Evolutionary conservation across 805 yeast genomes (phyloP).

Genomic region (Candida dajiaensis): DNA sequence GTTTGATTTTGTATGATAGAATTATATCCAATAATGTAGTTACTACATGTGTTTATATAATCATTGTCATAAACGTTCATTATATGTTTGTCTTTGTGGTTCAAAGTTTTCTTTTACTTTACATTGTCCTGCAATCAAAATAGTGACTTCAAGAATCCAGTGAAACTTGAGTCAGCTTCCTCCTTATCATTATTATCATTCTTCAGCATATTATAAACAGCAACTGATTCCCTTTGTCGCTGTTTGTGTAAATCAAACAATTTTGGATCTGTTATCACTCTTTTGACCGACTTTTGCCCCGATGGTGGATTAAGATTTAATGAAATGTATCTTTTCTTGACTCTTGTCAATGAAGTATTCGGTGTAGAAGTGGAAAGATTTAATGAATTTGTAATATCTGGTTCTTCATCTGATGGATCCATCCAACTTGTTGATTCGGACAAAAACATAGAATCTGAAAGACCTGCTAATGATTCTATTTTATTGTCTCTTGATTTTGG

Average conservation of each 20-base stretch:
- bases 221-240: constrained; percentile 11
- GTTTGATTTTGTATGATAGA: not conserved
- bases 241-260: constrained; percentile 1
- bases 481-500: not conserved
- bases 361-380: constrained; percentile 16
- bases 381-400: constrained; percentile 1
- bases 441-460: not conserved
- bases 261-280: constrained; percentile 11
- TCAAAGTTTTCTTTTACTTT: not conserved
- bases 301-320: constrained; percentile 18
- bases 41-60: not conserved
- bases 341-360: constrained; percentile 3
- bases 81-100: not conserved
- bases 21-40: not conserved
- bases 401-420: constrained; percentile 34
- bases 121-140: constrained; percentile 3
- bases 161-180: constrained; percentile 12
- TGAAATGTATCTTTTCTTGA: constrained; percentile 15
- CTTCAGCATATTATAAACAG: constrained; percentile 19
- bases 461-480: not conserved
- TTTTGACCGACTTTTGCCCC: constrained; percentile 5
- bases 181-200: constrained; percentile 4
- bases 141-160: constrained; percentile 18
- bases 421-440: constrained; percentile 32
- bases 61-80: constrained; percentile 1